Evolutionary conservation across 148 eudicot species (phyloP).

Genomic region (Persicaria tinctoria): DNA sequence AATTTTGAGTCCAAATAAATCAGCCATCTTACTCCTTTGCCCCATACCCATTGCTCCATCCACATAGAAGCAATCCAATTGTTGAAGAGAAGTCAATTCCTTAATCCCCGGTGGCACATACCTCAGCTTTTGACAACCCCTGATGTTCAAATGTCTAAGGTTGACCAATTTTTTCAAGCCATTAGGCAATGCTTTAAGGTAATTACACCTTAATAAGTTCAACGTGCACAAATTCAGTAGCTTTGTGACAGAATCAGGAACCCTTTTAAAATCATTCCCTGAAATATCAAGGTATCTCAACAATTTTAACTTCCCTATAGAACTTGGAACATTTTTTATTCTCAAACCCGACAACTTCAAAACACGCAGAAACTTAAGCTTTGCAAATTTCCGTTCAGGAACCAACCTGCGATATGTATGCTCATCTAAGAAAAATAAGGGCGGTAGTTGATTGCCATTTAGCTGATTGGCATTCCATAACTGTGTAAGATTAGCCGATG

Average conservation of each 20-base stretch:
- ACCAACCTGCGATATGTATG: neutral
- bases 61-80: neutral
- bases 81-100: conserved; percentile 11
- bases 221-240: conserved; percentile 28
- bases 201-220: neutral
- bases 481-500: neutral
- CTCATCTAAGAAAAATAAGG: neutral
- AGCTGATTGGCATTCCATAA: too few relatives aligned
- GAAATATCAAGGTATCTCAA: conserved; percentile 34
- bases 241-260: conserved; percentile 21
- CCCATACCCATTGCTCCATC: neutral
- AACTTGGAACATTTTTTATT: neutral
- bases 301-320: neutral
- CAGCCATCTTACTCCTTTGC: too few relatives aligned
- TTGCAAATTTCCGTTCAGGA: neutral
- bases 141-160: conserved; percentile 19
- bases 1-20: too few relatives aligned
- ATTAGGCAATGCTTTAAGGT: conserved; percentile 15
- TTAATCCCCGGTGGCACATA: conserved; percentile 15
- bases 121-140: conserved; percentile 9
- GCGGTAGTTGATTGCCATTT: too few relatives aligned
- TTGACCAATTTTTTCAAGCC: conserved; percentile 8
- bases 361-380: neutral
- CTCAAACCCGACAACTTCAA: neutral
- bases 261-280: neutral